Base-by-base conservation (phyloP, 164 flowering plant species). In the Annona squamosa region DNA sequence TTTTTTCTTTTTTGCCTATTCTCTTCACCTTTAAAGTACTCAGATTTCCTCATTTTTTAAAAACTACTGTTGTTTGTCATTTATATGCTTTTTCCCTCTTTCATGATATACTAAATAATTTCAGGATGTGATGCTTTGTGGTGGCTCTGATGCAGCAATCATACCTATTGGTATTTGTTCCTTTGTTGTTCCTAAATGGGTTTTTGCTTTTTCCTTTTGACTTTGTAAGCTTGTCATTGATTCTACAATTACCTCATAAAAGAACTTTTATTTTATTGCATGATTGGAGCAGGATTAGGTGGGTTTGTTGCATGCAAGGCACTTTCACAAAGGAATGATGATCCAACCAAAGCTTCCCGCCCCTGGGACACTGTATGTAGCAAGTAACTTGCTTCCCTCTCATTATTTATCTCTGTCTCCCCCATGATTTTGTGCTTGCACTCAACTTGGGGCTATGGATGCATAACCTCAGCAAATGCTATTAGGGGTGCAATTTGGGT, bases 41-140 rank as follows among this genome's bases (percentile, higher is more conserved):
- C 63, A 59, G 3, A 9, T 59, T 59, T 16, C 10, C 63, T 13
- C 63, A 59, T 59, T 16, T 16, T 59, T 4, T 3, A 18, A 2
- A 2, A 5, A 13, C n/a, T 59, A 9, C 63, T 59, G 2, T 5
- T 57, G 1, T 59, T 5, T 59, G n/a, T 16, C 37, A 26, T 26
- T 26, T 26, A 26, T 26, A 26, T 64, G 37, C 2, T 19, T 17
- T 64, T 64, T 37, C 67, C 17, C 10, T 3, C 37, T 42, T 37
- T 66, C 43, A 13, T 66, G 43, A 66, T 13, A 46, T 6, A 13
- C 43, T 41, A 12, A 66, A 66, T 13, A 17, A n/a, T 66, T 66
- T 66, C 87, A 96, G 99, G 97, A 96, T 78, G 66, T 96, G 82
- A 96, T 96, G 99, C 98, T 96, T 70, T 91, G 91, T 78, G 99